Base-by-base conservation (phyloP, 1,139 yeast genomes). In the Taphrina pruni region DNA sequence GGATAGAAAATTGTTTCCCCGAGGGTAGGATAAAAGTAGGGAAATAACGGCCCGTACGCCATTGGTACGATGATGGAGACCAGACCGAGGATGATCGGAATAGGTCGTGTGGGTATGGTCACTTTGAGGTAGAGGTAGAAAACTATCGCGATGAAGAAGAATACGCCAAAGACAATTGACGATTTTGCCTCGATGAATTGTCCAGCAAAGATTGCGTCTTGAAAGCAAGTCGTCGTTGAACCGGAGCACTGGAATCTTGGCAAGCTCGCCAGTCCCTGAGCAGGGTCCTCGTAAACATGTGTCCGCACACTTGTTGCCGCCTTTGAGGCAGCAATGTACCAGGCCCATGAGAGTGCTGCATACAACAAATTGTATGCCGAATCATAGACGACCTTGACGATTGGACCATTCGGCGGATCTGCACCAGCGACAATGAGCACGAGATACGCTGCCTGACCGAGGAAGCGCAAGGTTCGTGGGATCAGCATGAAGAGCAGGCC, bases 361-460 rank as follows among this genome's bases (percentile, higher is more conserved):
- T 62, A 64, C 14, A 70, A 20, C 20, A 70, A 26, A 45, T 65
- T 56, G 35, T 60, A 62, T 41, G 65, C 20, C 4, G 68, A 32
- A 20, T 56, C 65, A 48, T 66, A 60, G 9, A 65, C 35, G 50
- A 60, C 69, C 41, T 62, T 57, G 46, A 70, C 60, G n/a, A 61
- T 48, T 2, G 72, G 72, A 1, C 69, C 70, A 32, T 17, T 41
- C 21, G 72, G 71, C 3, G 72, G 69, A 26, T 60, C 48, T 12
- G 61, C 64, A 32, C 48, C 14, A 20, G 68, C 54, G 52, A 70
- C 69, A 26, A 70, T 55, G n/a, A 70, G 65, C 26, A 56, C 57
- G 46, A 70, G 58, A 50, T 60, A 69, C 14, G 64, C 38, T 14
- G 66, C 60, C 21, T 52, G 65, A 6, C 72, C 71, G 21, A 70